Percentiles rank a stretch among this genome's conserved stretches.
These are phyloP conservation scores for Pinus taeda DNA, from an alignment of 75 land plant species.

Conservation along the genomic window DNA sequence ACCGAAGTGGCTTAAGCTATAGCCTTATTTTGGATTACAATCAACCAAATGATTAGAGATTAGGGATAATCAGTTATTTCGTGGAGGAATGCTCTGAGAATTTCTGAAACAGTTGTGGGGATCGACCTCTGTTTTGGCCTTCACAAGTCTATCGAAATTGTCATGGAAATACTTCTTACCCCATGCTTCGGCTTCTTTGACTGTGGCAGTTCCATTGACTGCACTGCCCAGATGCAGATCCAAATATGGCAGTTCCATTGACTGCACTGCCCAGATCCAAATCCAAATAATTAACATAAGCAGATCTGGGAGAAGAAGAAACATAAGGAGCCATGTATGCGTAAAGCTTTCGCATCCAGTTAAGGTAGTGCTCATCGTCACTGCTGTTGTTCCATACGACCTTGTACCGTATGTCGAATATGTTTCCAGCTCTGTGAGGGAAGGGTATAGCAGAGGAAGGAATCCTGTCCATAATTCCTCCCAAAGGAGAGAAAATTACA, in stretches of 20 bases:
- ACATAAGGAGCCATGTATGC: slow-evolving; percentile 20
- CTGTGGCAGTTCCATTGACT: background rate
- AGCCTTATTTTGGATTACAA: no score
- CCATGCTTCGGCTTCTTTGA: slow-evolving; percentile 4
- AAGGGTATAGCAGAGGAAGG: slow-evolving; percentile 2
- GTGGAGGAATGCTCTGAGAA: slow-evolving; percentile 25
- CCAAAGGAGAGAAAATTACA: slow-evolving; percentile 9
- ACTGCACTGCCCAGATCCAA: slow-evolving; percentile 16
- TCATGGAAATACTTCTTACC: slow-evolving; percentile 23
- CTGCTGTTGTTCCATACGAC: background rate
- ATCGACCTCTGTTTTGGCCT: slow-evolving; percentile 24
- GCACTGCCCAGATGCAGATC: no score
- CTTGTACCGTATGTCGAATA: slow-evolving; percentile 11
- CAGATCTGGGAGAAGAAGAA: slow-evolving; percentile 8
- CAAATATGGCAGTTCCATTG: no score
- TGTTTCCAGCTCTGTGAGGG: slow-evolving; percentile 5
- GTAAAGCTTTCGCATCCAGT: slow-evolving; percentile 17
- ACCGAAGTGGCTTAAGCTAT: no score
- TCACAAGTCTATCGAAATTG: slow-evolving; percentile 26
- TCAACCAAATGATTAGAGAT: no score
- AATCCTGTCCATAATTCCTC: slow-evolving; percentile 9
- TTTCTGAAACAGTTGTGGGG: slow-evolving; percentile 22
- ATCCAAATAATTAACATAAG: slow-evolving; percentile 17
- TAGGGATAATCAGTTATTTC: no score
- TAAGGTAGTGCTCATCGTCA: background rate